phyloP scores from a whole-genome alignment of 257 asterid species.

The Ligustrum vulgare region DNA sequence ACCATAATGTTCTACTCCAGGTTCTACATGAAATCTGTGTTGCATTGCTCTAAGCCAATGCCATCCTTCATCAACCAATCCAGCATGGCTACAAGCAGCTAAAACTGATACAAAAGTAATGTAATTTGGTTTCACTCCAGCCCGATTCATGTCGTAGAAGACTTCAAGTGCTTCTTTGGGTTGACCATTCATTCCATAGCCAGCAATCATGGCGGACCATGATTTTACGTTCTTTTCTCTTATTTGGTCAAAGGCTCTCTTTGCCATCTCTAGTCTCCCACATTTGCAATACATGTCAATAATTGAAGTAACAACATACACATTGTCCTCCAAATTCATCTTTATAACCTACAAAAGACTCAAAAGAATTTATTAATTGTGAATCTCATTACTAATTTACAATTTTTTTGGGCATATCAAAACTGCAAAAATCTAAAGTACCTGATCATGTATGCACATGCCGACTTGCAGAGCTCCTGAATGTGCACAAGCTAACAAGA shows the following conservation, averaged over 20 bases:
- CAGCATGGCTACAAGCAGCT: conserved; percentile 96
- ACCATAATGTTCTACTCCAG: conserved; percentile 85
- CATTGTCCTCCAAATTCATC: conserved; percentile 67
- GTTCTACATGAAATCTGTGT: conserved; percentile 57
- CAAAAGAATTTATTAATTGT: not conserved
- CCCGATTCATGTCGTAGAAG: conserved; percentile 62
- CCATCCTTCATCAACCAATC: conserved; percentile 89
- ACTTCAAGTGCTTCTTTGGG: conserved; percentile 80
- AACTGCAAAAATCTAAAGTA: conserved; percentile 20
- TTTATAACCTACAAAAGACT: conserved; percentile 54
- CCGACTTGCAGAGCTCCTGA: conserved; percentile 78
- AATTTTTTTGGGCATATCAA: not conserved
- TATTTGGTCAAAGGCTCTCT: conserved; percentile 68
- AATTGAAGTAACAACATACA: conserved; percentile 75
- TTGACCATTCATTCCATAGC: conserved; percentile 94
- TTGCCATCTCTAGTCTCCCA: conserved; percentile 71
- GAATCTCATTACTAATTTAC: not conserved
- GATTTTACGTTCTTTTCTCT: conserved; percentile 72
- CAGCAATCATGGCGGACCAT: conserved; percentile 94
- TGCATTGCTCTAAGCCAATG: conserved; percentile 86
- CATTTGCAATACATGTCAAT: conserved; percentile 95
- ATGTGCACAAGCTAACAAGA: conserved; percentile 84
- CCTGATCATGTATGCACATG: conserved; percentile 77
- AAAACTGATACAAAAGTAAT: conserved; percentile 80
- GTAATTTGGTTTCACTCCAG: conserved; percentile 70